Conservation (phyloP, 2,329 filamentous ascomycete species). For the Sphaceloma murrayae region DNA sequence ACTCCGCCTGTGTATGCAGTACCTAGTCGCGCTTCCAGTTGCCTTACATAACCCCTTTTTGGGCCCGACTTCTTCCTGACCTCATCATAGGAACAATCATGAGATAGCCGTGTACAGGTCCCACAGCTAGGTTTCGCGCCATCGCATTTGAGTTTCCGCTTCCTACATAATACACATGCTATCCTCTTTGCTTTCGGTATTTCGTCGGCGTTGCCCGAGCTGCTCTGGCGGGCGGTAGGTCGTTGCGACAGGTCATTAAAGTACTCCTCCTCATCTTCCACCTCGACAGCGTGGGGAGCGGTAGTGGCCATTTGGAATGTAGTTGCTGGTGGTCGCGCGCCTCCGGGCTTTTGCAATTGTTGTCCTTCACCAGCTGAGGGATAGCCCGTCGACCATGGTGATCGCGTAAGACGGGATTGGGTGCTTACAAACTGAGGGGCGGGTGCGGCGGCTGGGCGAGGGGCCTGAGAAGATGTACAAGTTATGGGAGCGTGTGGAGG, state of each 20-base stretch:
- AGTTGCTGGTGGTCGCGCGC: not conserved
- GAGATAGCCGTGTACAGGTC: constrained; percentile 76
- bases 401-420: no score
- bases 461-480: no score
- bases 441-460: no score
- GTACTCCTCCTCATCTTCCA: constrained; percentile 36
- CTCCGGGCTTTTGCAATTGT: no score
- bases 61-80: constrained; percentile 89
- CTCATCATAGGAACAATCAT: constrained; percentile 85
- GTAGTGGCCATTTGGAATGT: not conserved
- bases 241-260: constrained; percentile 49
- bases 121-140: constrained; percentile 75
- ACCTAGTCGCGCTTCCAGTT: constrained; percentile 86
- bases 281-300: not conserved
- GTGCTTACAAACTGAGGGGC: no score
- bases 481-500: not conserved
- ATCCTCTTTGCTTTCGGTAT: constrained; percentile 61
- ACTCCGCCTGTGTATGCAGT: no score
- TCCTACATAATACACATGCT: constrained; percentile 87
- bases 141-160: constrained; percentile 85
- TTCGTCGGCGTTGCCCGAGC: constrained; percentile 29
- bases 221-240: constrained; percentile 27
- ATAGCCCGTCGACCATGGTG: no score
- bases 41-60: constrained; percentile 89
- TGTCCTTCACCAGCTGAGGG: no score